Evolutionary conservation across 805 yeast genomes (phyloP), one percentile per base, ranked within the genome.

Genomic region (Yarrowia sp.): DNA sequence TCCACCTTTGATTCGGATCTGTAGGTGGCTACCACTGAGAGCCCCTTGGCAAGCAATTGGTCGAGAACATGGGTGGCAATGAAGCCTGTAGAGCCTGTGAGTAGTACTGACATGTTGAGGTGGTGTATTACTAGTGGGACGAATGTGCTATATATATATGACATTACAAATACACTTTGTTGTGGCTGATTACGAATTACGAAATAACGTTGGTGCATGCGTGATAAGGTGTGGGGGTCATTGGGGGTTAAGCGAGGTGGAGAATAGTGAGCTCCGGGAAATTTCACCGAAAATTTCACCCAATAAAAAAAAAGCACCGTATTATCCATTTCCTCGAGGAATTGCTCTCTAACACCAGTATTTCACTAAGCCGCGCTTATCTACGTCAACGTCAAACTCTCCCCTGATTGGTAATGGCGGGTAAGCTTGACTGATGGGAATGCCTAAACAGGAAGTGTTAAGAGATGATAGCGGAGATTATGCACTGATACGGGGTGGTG

Each of bases 11-110:
- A 74, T 38, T 70, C 69, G 50, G 77, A 73, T 65, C 86, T 73
- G 7, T 81, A 84, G 2, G 85, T 78, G 15, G 84, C 85, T 35
- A 81, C 74, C 4, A 83, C 85, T 7, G 70, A 65, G 69, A 81
- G 79, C 5, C 76, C 78, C 35, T 74, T 73, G 41, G 72, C 72
- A 11, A 83, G 69, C 66, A 83, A 77, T 13, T 42, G 53, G 33
- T 69, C 73, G 53, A 80, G 73, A 33, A 79, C 71, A 64, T 79
- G 80, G 67, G 78, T 79, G 42, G 82, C 83, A 65, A 81, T 78
- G 69, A 74, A 81, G 14, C 84, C 84, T 1, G 77, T 71, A 6
- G 83, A 81, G 5, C 84, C 83, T 8, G 83, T 74, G 28, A 80
- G 77, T 32, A 79, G 74, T 31, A 77, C 79, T 2, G 58, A 51